Base-by-base conservation (phyloP, 768 basidiomycete species). In the Phanerochaete carnosa region DNA sequence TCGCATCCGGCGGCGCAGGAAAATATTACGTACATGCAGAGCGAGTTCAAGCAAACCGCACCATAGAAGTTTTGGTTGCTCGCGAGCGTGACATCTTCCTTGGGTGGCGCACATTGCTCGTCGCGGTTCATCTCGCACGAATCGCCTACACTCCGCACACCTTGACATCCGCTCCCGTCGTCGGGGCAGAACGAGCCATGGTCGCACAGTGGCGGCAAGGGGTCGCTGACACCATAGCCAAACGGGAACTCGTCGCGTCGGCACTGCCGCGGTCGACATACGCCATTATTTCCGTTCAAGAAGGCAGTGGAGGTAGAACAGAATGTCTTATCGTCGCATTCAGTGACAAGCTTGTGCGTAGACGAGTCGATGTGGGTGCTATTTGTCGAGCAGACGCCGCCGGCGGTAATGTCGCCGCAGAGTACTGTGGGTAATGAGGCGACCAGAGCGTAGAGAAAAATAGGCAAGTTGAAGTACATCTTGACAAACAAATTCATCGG, bases 111-210 rank as follows among this genome's bases (percentile, higher is more conserved):
- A 59, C 81, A 83, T 64, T 84, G 82, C 45, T 82, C 86, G 67
- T 89, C 88, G 43, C 88, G 74, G 60, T 84, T 82, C 66, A 88
- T 69, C 68, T 89, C 83, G 67, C 88, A 89, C 0, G 73, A 33
- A 7, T 68, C 72, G 0, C 86, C 87, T 1, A 79, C 69, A 0
- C 68, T 58, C 0, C 77, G 69, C 47, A 81, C 70, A 4, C 69
- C 64, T 33, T 74, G 66, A 69, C 88, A 90, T 2, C 79, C 80
- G 64, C 80, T 80, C 13, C 83, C 86, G 66, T 88, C 84, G 65
- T 90, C 88, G 0, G 86, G 86, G 64, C 87, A 89, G 72, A 85
- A 89, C n/a, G 74, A 70, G 8, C 80, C 84, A 16, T 60, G 51
- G 1, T 73, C 66, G 65, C 88, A 90, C 33, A 83, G 70, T 0